Percentiles rank a stretch among this genome's conserved stretches.
phyloP scores from a whole-genome alignment of 345 rosid genomes.

The Murraya koenigii region DNA sequence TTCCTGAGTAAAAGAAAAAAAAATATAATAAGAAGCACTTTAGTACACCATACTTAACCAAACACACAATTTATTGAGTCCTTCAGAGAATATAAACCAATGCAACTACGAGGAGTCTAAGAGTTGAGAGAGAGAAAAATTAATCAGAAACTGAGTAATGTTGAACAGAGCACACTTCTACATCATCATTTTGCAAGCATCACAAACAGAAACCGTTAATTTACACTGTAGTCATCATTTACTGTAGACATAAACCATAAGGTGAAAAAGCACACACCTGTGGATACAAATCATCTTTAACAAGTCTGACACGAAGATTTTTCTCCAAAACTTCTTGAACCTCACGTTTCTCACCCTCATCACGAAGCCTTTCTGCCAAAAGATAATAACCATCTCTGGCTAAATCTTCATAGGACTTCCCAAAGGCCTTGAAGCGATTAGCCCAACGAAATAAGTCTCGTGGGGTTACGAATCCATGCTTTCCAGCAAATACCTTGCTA shows the following conservation, averaged over 20 bases:
- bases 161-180: background rate
- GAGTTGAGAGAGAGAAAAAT: background rate
- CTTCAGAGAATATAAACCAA: background rate
- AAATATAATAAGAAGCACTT: background rate
- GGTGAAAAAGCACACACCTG: constrained; percentile 37
- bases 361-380: constrained; percentile 91
- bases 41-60: background rate
- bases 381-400: constrained; percentile 92
- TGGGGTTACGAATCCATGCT: constrained; percentile 97
- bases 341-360: constrained; percentile 68
- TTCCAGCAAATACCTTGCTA: constrained; percentile 97
- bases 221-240: background rate
- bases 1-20: constrained; percentile 37
- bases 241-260: background rate
- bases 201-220: background rate
- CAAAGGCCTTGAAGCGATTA: constrained; percentile 64
- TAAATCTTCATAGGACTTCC: constrained; percentile 70
- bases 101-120: background rate
- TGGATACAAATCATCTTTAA: constrained; percentile 61
- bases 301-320: constrained; percentile 60
- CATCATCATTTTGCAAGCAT: background rate
- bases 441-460: constrained; percentile 99
- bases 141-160: background rate
- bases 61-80: background rate
- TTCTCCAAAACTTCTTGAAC: constrained; percentile 78